A percentile compares a stretch with the other conserved stretches of the same genome.
Conservation (phyloP, 1,284 basidiomycete species). For the Amylostereum areolatum region DNA sequence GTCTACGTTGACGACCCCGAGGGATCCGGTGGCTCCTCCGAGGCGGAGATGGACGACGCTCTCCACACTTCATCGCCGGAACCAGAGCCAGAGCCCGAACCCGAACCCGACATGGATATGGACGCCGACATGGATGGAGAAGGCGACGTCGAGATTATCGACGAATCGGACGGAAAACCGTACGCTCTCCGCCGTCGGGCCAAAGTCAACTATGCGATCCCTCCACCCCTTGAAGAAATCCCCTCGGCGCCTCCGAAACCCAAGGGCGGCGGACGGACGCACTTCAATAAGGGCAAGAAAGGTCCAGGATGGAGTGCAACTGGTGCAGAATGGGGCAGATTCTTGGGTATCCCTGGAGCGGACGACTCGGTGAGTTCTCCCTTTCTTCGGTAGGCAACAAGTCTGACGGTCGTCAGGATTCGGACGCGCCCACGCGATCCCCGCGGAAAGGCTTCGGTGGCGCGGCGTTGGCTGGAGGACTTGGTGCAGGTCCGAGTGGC, state of each 20-base stretch:
- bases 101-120: constrained; percentile 31
- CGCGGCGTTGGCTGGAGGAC: constrained; percentile 44
- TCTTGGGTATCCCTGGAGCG: constrained; percentile 59
- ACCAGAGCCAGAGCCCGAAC: constrained; percentile 30
- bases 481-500: constrained; percentile 37
- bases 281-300: constrained; percentile 32
- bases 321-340: constrained; percentile 66
- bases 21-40: constrained; percentile 46
- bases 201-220: constrained; percentile 72
- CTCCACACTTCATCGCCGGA: constrained; percentile 33
- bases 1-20: constrained; percentile 39
- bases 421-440: constrained; percentile 59
- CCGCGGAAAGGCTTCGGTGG: constrained; percentile 59
- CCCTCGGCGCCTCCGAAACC: constrained; percentile 37
- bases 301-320: constrained; percentile 68
- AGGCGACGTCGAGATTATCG: constrained; percentile 33
- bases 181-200: constrained; percentile 60
- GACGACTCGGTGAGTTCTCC: constrained; percentile 59
- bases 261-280: constrained; percentile 24
- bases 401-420: constrained; percentile 41
- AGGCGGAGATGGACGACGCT: constrained; percentile 52
- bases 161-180: constrained; percentile 34
- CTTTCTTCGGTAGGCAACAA: constrained; percentile 1
- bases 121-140: constrained; percentile 42
- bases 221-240: constrained; percentile 67